Conservation (phyloP, 2,329 filamentous ascomycete genomes). For the Tolypocladium cylindrosporum region DNA sequence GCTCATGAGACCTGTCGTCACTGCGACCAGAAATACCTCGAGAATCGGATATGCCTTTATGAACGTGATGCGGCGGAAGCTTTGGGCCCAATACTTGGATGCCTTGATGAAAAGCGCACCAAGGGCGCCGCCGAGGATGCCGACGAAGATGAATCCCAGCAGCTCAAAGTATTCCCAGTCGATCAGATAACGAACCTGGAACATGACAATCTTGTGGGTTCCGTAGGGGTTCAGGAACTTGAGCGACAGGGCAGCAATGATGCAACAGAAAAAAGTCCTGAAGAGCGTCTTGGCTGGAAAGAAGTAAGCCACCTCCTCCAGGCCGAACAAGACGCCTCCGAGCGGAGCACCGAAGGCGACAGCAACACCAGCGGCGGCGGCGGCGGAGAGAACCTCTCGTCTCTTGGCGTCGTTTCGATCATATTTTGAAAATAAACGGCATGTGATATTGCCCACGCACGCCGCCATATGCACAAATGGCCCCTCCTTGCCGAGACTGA, state of each 20-base stretch:
- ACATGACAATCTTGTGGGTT: slow-evolving; percentile 92
- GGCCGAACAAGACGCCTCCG: slow-evolving; percentile 80
- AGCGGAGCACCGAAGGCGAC: slow-evolving; percentile 87
- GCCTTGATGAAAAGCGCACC: slow-evolving; percentile 97
- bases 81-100: slow-evolving; percentile 78
- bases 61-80: slow-evolving; percentile 68
- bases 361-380: slow-evolving; percentile 82
- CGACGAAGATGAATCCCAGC: slow-evolving; percentile 72
- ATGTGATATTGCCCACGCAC: slow-evolving; percentile 90
- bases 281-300: slow-evolving; percentile 97
- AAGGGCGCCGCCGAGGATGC: slow-evolving; percentile 70
- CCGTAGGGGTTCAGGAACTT: slow-evolving; percentile 96
- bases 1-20: slow-evolving; percentile 73
- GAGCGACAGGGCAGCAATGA: slow-evolving; percentile 78
- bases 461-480: slow-evolving; percentile 97
- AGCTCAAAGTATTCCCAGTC: slow-evolving; percentile 97
- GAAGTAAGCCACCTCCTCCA: slow-evolving; percentile 95
- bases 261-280: slow-evolving; percentile 96
- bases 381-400: slow-evolving; percentile 86
- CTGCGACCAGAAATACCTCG: slow-evolving; percentile 79
- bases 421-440: slow-evolving; percentile 90
- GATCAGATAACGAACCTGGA: slow-evolving; percentile 79
- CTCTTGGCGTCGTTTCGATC: slow-evolving; percentile 89
- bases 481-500: slow-evolving; percentile 89
- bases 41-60: slow-evolving; percentile 80